Percentiles rank a stretch among this genome's conserved stretches.
Evolutionary conservation across 148 eudicot species (phyloP).

Genomic region (Camellia sinensis): DNA sequence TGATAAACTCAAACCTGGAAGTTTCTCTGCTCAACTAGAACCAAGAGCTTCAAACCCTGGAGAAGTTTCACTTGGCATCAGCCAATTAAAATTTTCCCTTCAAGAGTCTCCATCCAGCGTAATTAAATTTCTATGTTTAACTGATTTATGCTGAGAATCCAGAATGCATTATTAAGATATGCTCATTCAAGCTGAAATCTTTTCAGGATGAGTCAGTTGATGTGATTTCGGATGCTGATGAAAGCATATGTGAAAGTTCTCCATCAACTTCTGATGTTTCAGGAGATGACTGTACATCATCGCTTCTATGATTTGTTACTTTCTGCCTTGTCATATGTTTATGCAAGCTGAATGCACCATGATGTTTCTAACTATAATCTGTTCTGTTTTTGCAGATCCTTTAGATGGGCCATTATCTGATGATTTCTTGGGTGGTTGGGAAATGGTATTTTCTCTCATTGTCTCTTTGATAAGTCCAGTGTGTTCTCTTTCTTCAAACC

Average conservation of each 20-base stretch:
- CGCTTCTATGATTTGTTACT: not conserved
- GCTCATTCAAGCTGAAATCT: not conserved
- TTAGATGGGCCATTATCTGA: constrained; percentile 25
- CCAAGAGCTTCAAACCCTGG: constrained; percentile 22
- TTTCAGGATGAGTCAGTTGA: constrained; percentile 48
- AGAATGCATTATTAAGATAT: not conserved
- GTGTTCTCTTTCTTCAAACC: not conserved
- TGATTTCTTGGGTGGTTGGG: constrained; percentile 27
- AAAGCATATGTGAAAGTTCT: constrained; percentile 38
- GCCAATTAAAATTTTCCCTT: constrained; percentile 20
- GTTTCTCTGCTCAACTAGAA: constrained; percentile 20
- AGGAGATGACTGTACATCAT: constrained; percentile 34
- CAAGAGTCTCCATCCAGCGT: constrained; percentile 47
- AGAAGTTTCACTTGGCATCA: constrained; percentile 24
- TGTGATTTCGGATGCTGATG: constrained; percentile 36
- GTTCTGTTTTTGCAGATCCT: constrained; percentile 25
- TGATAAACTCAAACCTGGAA: constrained; percentile 16
- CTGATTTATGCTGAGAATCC: not conserved
- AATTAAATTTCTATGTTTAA: constrained; percentile 18
- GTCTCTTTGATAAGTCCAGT: not conserved
- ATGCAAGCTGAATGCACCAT: not conserved
- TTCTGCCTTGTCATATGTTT: not conserved
- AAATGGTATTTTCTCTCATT: constrained; percentile 37
- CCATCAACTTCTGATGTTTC: constrained; percentile 32
- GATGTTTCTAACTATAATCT: constrained; percentile 10